Percentiles rank a stretch among this genome's conserved stretches.
phyloP scores from a whole-genome alignment of 1,284 basidiomycete species.

The Golubevia sp. region DNA sequence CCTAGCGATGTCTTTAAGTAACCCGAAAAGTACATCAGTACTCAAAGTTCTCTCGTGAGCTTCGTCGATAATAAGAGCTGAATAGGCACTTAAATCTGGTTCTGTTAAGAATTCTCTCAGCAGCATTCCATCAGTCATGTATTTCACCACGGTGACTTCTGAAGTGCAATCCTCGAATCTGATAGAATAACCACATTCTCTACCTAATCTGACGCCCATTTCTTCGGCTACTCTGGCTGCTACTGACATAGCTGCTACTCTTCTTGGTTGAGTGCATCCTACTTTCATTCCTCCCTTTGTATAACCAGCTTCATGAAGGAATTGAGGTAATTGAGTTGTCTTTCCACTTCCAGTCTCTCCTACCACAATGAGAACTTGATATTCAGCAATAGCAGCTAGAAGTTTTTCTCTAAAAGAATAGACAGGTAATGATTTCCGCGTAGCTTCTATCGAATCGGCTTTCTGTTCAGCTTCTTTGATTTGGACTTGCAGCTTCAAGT shows the following conservation, averaged over 20 bases:
- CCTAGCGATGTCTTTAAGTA: conserved; percentile 57
- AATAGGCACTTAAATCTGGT: conserved; percentile 49
- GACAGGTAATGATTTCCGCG: conserved; percentile 51
- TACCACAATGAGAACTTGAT: conserved; percentile 70
- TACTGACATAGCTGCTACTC: conserved; percentile 98
- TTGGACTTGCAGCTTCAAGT: conserved; percentile 81
- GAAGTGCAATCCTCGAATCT: conserved; percentile 99
- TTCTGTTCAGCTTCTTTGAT: conserved; percentile 89
- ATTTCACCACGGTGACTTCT: conserved; percentile 63
- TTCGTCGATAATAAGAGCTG: conserved; percentile 59
- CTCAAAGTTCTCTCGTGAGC: conserved; percentile 58
- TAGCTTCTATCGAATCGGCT: conserved; percentile 64
- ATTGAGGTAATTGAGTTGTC: conserved; percentile 97
- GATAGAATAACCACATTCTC: conserved; percentile 97
- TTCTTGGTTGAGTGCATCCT: conserved; percentile 96
- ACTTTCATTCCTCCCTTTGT: conserved; percentile 82
- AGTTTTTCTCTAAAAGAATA: conserved; percentile 53
- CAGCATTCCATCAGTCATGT: conserved; percentile 62
- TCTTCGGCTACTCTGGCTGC: conserved; percentile 98
- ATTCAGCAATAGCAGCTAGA: conserved; percentile 81
- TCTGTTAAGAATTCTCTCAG: conserved; percentile 58
- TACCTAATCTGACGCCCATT: conserved; percentile 93
- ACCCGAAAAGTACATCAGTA: conserved; percentile 57
- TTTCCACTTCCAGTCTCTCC: conserved; percentile 82
- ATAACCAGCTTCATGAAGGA: conserved; percentile 95